phyloP scores from a whole-genome alignment of 2,329 filamentous ascomycete genomes.

The Didymella sp. region DNA sequence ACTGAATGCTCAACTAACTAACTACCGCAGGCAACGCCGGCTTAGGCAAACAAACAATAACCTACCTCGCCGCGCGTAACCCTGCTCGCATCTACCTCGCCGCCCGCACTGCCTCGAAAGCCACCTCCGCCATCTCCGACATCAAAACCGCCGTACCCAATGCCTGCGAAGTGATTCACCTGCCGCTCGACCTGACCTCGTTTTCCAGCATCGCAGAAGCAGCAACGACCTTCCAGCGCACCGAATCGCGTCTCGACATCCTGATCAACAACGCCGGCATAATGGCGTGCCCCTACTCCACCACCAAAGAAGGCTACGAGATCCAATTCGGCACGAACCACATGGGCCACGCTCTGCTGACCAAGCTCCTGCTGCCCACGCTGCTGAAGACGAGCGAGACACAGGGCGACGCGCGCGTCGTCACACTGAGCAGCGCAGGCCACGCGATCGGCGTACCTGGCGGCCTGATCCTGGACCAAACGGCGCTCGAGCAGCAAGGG shows the following conservation, averaged over 20 bases:
- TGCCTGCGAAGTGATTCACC: slow-evolving; percentile 46
- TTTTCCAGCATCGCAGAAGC: slow-evolving; percentile 52
- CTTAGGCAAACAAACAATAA: slow-evolving; percentile 56
- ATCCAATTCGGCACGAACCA: slow-evolving; percentile 61
- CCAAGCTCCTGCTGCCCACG: slow-evolving; percentile 54
- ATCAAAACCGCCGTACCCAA: slow-evolving; percentile 47
- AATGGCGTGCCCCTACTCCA: slow-evolving; percentile 46
- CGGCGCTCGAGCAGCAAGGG: slow-evolving; percentile 37
- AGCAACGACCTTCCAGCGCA: slow-evolving; percentile 43
- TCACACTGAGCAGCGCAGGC: slow-evolving; percentile 50
- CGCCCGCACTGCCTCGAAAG: slow-evolving; percentile 54
- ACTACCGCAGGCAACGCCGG: slow-evolving; percentile 57
- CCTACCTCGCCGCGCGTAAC: slow-evolving; percentile 53
- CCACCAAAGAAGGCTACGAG: slow-evolving; percentile 59
- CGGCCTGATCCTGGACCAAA: slow-evolving; percentile 49
- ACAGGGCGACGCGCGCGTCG: slow-evolving; percentile 55
- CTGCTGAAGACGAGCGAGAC: slow-evolving; percentile 52
- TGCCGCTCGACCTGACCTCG: slow-evolving; percentile 54
- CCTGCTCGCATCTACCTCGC: slow-evolving; percentile 57
- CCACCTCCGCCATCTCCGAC: slow-evolving; percentile 50
- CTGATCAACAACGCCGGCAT: slow-evolving; percentile 58
- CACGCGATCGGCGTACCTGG: slow-evolving; percentile 30
- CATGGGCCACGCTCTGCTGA: slow-evolving; percentile 59
- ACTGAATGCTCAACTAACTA: too few relatives aligned
- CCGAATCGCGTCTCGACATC: slow-evolving; percentile 54